phyloP scores from a whole-genome alignment of 495 filamentous ascomycete genomes.

The Penicillium taxi region DNA sequence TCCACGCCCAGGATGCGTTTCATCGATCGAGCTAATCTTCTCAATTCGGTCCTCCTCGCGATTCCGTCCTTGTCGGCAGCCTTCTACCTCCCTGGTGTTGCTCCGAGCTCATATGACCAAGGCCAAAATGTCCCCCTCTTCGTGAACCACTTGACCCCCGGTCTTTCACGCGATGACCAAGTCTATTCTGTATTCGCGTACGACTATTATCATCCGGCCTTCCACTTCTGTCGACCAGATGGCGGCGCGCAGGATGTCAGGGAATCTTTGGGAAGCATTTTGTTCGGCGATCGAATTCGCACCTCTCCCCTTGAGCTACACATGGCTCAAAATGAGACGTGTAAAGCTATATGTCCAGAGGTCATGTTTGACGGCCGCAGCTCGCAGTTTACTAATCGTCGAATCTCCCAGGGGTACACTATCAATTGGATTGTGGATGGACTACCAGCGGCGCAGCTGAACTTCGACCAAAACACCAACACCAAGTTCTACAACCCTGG shows the following conservation, averaged over 20 bases:
- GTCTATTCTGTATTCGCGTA: slow-evolving; percentile 86
- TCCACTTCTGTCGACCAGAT: slow-evolving; percentile 78
- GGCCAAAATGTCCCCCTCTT: slow-evolving; percentile 75
- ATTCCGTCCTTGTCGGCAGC: slow-evolving; percentile 52
- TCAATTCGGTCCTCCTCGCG: slow-evolving; percentile 24
- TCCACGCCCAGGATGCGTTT: slow-evolving; percentile 33
- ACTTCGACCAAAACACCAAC: slow-evolving; percentile 61
- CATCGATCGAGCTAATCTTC: slow-evolving; percentile 22
- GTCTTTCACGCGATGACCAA: slow-evolving; percentile 67
- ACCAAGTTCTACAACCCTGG: slow-evolving; percentile 78
- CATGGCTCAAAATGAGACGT: slow-evolving; percentile 78
- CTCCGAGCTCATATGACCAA: slow-evolving; percentile 78
- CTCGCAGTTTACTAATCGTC: slow-evolving; percentile 71
- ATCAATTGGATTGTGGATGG: slow-evolving; percentile 96
- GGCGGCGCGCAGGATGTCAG: slow-evolving; percentile 64
- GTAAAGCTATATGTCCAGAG: slow-evolving; percentile 64
- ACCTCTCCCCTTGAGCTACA: slow-evolving; percentile 82
- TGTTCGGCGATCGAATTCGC: slow-evolving; percentile 93
- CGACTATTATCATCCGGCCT: slow-evolving; percentile 85
- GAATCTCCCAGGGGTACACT: slow-evolving; percentile 74
- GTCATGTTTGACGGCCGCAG: slow-evolving; percentile 57
- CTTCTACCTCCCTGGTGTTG: slow-evolving; percentile 95
- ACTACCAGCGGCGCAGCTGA: slow-evolving; percentile 75
- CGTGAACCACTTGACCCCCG: slow-evolving; percentile 87
- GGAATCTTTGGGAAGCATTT: slow-evolving; percentile 88